phyloP scores from a whole-genome alignment of 371 early-diverging fungal species.

The Apophysomyces elegans region DNA sequence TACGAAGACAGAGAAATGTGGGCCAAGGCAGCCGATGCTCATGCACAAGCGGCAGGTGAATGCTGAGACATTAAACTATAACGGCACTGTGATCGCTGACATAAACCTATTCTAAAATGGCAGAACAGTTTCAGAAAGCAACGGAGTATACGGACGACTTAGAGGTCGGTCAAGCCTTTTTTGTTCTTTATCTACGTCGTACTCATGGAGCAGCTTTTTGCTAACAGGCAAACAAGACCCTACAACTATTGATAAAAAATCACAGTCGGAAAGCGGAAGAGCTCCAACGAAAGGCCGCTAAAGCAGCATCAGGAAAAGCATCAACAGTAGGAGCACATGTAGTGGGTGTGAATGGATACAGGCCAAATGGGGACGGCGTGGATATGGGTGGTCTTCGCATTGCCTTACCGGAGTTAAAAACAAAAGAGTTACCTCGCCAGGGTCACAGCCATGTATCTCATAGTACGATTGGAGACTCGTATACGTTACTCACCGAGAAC shows the following conservation, averaged over 20 bases:
- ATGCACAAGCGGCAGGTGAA: slow-evolving; percentile 52
- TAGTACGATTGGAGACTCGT: slow-evolving; percentile 34
- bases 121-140: slow-evolving; percentile 46
- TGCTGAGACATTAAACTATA: background rate
- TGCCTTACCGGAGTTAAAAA: slow-evolving; percentile 15
- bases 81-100: background rate
- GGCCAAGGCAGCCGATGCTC: slow-evolving; percentile 52
- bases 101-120: background rate
- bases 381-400: slow-evolving; percentile 23
- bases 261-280: slow-evolving; percentile 46
- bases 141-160: slow-evolving; percentile 40
- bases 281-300: slow-evolving; percentile 25
- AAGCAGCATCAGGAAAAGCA: slow-evolving; percentile 14
- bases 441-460: slow-evolving; percentile 9
- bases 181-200: background rate
- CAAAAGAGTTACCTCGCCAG: slow-evolving; percentile 8
- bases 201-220: no score
- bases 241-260: slow-evolving; percentile 31
- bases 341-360: background rate
- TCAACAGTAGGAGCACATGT: slow-evolving; percentile 10
- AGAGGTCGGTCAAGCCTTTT: slow-evolving; percentile 28
- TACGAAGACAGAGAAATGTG: slow-evolving; percentile 55
- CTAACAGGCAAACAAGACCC: slow-evolving; percentile 37
- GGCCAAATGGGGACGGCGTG: background rate
- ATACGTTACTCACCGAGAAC: slow-evolving; percentile 25